A percentile compares a stretch with the other conserved stretches of the same genome.
Evolutionary conservation across 106 monocot species (phyloP).

Genomic region (Hemerocallis citrina): DNA sequence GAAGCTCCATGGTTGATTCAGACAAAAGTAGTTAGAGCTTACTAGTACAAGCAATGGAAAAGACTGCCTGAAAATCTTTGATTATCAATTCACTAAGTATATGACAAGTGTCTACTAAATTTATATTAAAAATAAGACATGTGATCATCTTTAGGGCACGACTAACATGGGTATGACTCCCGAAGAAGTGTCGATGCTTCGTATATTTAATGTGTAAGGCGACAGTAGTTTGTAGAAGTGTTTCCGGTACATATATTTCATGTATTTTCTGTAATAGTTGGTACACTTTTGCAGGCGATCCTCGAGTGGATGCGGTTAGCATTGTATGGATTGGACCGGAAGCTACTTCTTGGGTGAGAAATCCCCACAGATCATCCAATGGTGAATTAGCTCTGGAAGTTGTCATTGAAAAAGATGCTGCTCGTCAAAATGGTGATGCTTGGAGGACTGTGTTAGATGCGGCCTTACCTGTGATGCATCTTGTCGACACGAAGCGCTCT

Average conservation of each 20-base stretch:
- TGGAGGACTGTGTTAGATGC: constrained; percentile 72
- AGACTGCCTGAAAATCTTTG: no score
- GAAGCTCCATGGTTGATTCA: no score
- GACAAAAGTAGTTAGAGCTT: no score
- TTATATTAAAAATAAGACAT: no score
- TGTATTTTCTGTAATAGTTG: not conserved
- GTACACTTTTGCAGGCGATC: constrained; percentile 74
- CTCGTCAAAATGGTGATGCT: constrained; percentile 53
- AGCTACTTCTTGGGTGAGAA: constrained; percentile 53
- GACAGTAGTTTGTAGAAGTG: not conserved
- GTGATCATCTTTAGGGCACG: no score
- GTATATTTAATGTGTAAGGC: no score
- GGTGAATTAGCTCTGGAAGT: constrained; percentile 84
- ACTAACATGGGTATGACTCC: no score
- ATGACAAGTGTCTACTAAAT: no score
- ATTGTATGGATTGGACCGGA: constrained; percentile 66
- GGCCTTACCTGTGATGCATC: constrained; percentile 78
- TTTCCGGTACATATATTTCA: not conserved
- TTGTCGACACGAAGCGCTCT: constrained; percentile 60
- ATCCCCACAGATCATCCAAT: constrained; percentile 16
- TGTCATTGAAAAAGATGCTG: constrained; percentile 34
- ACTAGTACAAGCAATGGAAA: no score
- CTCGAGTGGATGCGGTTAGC: constrained; percentile 52
- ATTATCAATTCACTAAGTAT: no score
- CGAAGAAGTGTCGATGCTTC: no score